Conservation (phyloP, 768 basidiomycete genomes). For the Russula ochroleuca region DNA sequence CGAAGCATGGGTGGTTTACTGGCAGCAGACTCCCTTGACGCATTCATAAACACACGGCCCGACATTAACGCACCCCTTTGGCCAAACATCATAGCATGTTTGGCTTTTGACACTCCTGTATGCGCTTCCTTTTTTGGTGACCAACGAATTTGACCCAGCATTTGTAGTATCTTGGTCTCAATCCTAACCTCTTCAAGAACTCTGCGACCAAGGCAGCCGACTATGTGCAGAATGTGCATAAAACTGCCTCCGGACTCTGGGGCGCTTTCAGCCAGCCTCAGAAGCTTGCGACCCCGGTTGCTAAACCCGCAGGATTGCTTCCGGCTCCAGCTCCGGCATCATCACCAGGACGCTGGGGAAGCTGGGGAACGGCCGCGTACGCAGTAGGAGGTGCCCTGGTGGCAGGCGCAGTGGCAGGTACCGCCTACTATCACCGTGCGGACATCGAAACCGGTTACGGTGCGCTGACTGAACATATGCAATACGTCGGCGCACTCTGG, state of each 20-base stretch:
- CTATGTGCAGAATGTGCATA: constrained; percentile 62
- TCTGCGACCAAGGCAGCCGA: constrained; percentile 68
- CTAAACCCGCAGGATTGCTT: constrained; percentile 30
- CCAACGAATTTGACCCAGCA: not conserved
- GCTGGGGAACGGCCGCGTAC: constrained; percentile 67
- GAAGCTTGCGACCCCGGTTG: constrained; percentile 34
- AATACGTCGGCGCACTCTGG: constrained; percentile 84
- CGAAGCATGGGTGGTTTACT: constrained; percentile 89
- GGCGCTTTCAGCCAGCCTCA: constrained; percentile 47
- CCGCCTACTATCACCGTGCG: constrained; percentile 77
- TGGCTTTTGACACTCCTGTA: constrained; percentile 91
- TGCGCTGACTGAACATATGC: constrained; percentile 86
- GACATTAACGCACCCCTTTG: constrained; percentile 67
- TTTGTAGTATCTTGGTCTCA: constrained; percentile 75
- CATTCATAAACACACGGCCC: constrained; percentile 63
- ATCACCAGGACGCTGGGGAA: constrained; percentile 44
- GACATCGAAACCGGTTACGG: constrained; percentile 65
- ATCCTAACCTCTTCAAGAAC: constrained; percentile 84
- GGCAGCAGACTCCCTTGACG: constrained; percentile 76
- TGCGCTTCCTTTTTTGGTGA: constrained; percentile 30
- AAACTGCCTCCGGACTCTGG: constrained; percentile 56
- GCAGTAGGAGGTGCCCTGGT: constrained; percentile 69
- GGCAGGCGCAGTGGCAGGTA: constrained; percentile 79
- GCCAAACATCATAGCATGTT: constrained; percentile 81
- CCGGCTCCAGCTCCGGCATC: constrained; percentile 23